phyloP scores from a whole-genome alignment of 176 grass and related monocot genomes.

The Zea mays region DNA sequence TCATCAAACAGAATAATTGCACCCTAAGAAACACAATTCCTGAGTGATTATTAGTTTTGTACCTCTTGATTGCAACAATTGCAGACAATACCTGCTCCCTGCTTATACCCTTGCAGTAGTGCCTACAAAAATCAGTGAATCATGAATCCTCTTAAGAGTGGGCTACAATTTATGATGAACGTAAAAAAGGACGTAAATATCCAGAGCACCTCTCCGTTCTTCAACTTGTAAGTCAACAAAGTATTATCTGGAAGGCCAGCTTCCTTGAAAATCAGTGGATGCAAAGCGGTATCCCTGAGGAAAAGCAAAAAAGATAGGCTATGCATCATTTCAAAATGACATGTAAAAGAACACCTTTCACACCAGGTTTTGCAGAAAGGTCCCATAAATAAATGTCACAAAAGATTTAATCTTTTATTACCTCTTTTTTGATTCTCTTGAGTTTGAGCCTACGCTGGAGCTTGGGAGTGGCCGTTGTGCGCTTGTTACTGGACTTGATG shows the following conservation, averaged over 20 bases:
- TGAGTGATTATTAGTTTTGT: slow-evolving; percentile 30
- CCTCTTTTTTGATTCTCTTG: slow-evolving; percentile 43
- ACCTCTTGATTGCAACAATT: slow-evolving; percentile 40
- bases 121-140: slow-evolving; percentile 44
- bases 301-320: slow-evolving; percentile 14
- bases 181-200: slow-evolving; percentile 29
- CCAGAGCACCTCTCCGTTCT: slow-evolving; percentile 61
- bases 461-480: slow-evolving; percentile 16
- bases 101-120: slow-evolving; percentile 60
- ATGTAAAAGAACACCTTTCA: slow-evolving; percentile 8
- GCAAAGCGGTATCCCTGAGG: slow-evolving; percentile 62
- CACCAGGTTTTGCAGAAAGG: slow-evolving; percentile 2
- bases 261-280: slow-evolving; percentile 80
- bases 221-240: slow-evolving; percentile 60
- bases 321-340: slow-evolving; percentile 21
- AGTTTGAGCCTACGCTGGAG: slow-evolving; percentile 28
- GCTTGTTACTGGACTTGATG: slow-evolving; percentile 33
- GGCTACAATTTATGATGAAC: slow-evolving; percentile 17
- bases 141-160: slow-evolving; percentile 35
- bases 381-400: slow-evolving; percentile 14
- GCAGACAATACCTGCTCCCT: slow-evolving; percentile 42
- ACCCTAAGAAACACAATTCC: slow-evolving; percentile 11
- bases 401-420: slow-evolving; percentile 37
- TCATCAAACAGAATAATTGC: slow-evolving; percentile 29
- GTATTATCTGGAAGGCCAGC: slow-evolving; percentile 67